Evolutionary conservation across 768 basidiomycete species (phyloP).

Genomic region (Panaeolus cyanescens): DNA sequence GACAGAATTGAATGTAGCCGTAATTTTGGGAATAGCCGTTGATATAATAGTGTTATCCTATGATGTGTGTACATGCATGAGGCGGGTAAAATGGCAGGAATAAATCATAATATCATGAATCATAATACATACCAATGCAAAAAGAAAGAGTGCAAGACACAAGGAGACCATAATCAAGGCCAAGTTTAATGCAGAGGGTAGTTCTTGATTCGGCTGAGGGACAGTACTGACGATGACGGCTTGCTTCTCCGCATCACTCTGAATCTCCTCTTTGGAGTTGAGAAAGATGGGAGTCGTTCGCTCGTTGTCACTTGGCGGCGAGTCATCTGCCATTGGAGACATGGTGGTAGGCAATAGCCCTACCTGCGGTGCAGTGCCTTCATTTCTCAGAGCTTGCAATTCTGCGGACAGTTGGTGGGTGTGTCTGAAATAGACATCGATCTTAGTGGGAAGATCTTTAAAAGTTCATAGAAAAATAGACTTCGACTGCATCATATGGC

Average conservation of each 20-base stretch:
- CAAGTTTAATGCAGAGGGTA: constrained; percentile 5
- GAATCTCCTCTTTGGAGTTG: neutral
- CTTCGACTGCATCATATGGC: no score
- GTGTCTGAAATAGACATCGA: no score
- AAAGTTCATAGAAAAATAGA: no score
- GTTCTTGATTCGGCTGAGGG: neutral
- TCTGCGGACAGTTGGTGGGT: no score
- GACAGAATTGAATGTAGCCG: constrained; percentile 19
- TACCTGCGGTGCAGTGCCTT: no score
- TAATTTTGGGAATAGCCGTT: constrained; percentile 23
- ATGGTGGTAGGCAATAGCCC: no score
- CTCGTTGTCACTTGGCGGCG: neutral
- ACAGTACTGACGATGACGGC: neutral
- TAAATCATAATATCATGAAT: neutral
- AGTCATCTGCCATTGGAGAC: neutral
- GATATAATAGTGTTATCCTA: constrained; percentile 26
- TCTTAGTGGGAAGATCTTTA: no score
- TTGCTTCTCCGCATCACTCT: neutral
- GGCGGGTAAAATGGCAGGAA: no score
- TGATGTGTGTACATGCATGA: no score
- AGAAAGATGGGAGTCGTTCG: neutral
- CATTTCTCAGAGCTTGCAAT: no score
- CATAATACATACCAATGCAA: constrained; percentile 5
- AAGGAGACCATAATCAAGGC: neutral
- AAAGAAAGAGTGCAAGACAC: constrained; percentile 19